Percentiles rank a stretch among this genome's conserved stretches.
These are phyloP conservation scores for Erysimum cheiranthoides DNA, from an alignment of 345 rosid genomes.

Conservation along the genomic window DNA sequence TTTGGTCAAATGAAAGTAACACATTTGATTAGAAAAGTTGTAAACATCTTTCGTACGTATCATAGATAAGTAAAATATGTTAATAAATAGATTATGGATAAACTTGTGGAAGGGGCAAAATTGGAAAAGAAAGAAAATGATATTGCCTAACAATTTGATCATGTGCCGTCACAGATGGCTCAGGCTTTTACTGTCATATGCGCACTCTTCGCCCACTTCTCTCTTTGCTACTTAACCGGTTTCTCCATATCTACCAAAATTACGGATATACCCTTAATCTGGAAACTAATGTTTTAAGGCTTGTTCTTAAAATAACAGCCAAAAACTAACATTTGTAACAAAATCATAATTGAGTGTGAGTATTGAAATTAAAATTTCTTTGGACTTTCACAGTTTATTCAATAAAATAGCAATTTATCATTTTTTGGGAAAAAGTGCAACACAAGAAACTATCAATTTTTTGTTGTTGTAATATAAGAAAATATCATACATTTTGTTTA, in stretches of 20 bases:
- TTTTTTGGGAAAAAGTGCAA: no score
- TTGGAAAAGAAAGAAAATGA: background rate
- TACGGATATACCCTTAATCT: conserved; percentile 6
- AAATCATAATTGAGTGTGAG: no score
- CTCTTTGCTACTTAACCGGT: conserved; percentile 2
- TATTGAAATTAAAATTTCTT: no score
- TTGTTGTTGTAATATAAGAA: no score
- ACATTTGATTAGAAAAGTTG: background rate
- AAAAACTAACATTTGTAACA: no score
- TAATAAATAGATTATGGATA: background rate
- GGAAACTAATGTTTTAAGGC: no score
- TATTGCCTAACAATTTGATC: conserved; percentile 14
- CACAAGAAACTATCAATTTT: no score
- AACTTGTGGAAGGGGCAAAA: background rate
- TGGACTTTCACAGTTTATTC: no score
- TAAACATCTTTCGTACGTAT: background rate
- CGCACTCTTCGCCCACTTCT: conserved; percentile 39
- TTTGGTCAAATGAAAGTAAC: conserved; percentile 6
- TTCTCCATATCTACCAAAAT: background rate
- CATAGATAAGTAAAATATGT: background rate
- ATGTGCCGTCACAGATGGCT: conserved; percentile 36
- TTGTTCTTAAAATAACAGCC: no score
- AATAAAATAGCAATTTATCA: no score
- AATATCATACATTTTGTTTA: no score
- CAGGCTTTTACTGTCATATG: conserved; percentile 35